Evolutionary conservation across 805 yeast species (phyloP), one percentile per base, ranked within the genome.

Genomic region (Candida krabiensis): DNA sequence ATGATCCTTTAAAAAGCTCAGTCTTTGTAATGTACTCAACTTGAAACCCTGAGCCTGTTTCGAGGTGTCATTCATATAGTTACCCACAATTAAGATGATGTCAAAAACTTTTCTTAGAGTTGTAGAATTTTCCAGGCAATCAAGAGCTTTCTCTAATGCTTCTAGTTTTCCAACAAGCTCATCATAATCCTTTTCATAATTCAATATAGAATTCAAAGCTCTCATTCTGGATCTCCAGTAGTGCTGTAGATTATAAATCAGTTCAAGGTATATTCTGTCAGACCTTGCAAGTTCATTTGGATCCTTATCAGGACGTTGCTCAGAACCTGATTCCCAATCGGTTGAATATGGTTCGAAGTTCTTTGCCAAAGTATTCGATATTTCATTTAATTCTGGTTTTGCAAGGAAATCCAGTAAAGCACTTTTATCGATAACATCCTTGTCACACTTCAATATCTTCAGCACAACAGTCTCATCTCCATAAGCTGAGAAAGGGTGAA

Each of bases 41-140:
- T 85, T 84, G 71, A 95, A 95, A 3, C 99, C 99, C 48, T 77
- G 75, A 1, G 97, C 98, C 59, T 89, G 96, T 52, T 89, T 90
- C 2, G 87, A 71, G n/a, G 79, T 69, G 53, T 89, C 96, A 59
- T 95, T 93, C 99, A 93, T 93, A 60, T 82, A 91, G 60, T 93
- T 93, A 42, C 99, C 99, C 35, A 93, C 93, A 4, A 90, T 82
- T 46, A 90, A 69, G 44, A 93, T 91, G 32, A 93, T 79, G 40
- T 86, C 89, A 54, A 95, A 75, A 12, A 93, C 80, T 38, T 78
- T 75, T 44, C 80, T 76, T 55, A 95, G 70, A 35, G 79, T 77
- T 13, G 74, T 75, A 1, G 96, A 86, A 18, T 73, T 69, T 44
- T 76, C 75, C 26, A 91, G 70, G 29, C 80, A 71, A 28, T 74